Evolutionary conservation across 2,329 filamentous ascomycete species (phyloP), one percentile per base, ranked within the genome.

Genomic region (Apiospora arundinis): DNA sequence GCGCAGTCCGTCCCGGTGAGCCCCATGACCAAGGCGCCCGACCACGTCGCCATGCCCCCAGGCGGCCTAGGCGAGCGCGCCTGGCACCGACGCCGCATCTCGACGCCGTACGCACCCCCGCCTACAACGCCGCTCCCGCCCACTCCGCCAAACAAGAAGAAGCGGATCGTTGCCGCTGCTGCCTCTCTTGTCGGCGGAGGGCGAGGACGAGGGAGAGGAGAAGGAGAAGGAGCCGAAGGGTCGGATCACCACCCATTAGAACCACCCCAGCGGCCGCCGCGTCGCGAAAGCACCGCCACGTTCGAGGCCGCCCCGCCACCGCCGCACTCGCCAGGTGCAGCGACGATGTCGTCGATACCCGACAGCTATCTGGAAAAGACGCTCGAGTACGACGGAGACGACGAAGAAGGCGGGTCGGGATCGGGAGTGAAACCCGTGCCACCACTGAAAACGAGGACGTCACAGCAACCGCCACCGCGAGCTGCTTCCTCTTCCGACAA

Each of bases 61-160:
- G 68, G 65, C 6, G 56, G 70, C 12, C 74, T 78, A 2, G 77
- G 76, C 37, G 75, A 78, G 23, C 77, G 77, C 42, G 78, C 78
- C 18, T 79, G 78, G 56, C 44, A 68, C 69, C 72, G 76, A 6
- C 75, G 77, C 45, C 77, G 76, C 68, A 45, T 77, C 8, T 79
- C 76, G 0, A 74, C 73, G 32, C 69, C 74, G 18, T 78, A 74
- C 49, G 74, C 71, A 49, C 76, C 77, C 12, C 56, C 56, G 28
- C 56, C 56, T 11, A 40, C 32, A 3, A 21, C 2, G 21, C 56
- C 56, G 4, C 32, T 63, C 8, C 56, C 56, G 11, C 72, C 66
- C 16, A 68, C 66, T 3, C 66, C 66, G 8, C 44, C 66, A 4
- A 48, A 28, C 25, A 37, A 68, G 66, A 25, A 67, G 65, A 48